Base-by-base conservation (phyloP, 768 basidiomycete species). In the Inosperma sp. region DNA sequence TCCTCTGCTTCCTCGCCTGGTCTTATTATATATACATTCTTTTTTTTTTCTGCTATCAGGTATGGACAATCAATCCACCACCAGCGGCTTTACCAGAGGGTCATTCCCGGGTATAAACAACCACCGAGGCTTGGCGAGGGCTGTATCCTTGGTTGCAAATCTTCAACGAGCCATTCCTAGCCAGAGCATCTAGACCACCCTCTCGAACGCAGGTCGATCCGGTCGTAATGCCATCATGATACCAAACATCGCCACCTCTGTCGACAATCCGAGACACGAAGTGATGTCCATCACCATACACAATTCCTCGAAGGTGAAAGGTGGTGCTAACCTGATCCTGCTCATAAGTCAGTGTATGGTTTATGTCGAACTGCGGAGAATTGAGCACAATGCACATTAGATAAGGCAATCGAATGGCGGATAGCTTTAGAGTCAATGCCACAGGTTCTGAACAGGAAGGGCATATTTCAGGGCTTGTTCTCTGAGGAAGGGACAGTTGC, bases 171-270 rank as follows among this genome's bases (percentile, higher is more conserved):
- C 17, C 34, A 35, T 17, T 35, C 13, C 26, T 8, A 12, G 40
- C 23, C 3, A 43, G 26, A 0, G 16, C 1, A 9, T 43, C 9
- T 29, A 43, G 0, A 4, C 21, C 1, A 17, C 41, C 41, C 7
- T 29, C 26, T 0, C 1, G 13, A 4, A 33, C 33, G 22, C 54
- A 55, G 14, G 6, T 5, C 2, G 26, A 17, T 34, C 37, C 19
- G 13, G 36, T 55, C 14, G 29, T 17, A 5, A 52, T 55, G 6
- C 55, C 55, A 46, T 56, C 51, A 23, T 56, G 55, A 25, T 53
- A 56, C 55, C 55, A 53, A 16, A 56, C 36, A 2, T 16, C 12
- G 3, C 51, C 40, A 12, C 22, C 10, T 12, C 5, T 4, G n/a
- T 45, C 48, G 7, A 56, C 17, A 3, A 56, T 5, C 26, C 55